Evolutionary conservation across 2,329 filamentous ascomycete species (phyloP), one percentile per base, ranked within the genome.

Genomic region (Daldinia sp.): DNA sequence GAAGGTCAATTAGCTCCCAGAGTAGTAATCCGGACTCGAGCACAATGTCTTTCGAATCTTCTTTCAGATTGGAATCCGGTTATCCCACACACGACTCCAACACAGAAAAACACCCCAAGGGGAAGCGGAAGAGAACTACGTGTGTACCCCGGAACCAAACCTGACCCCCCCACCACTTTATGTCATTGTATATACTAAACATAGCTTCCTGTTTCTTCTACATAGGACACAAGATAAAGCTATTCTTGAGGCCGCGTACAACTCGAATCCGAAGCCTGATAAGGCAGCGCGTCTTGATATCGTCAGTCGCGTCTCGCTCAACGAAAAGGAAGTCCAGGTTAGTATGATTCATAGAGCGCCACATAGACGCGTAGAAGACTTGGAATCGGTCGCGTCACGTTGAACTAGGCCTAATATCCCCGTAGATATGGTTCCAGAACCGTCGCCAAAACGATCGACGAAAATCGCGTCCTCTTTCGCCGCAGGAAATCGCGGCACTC

Each of bases 311-410:
- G 93, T 97, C 64, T 90, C 92, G 21, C 84, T 98, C 67, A 94
- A 92, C 69, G 94, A 97, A 80, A 97, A 97, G 78, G 94, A 97
- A 81, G 93, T 97, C 34, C 94, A 97, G 88, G 94, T 97, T 81
- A 77, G 89, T 77, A 47, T 61, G 61, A 39, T 65, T 54, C 65
- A 7, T 68, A 65, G 39, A 53, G 30, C 32, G 32, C 32, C 37
- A 15, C 3, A 47, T 19, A 27, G 10, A 51, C 48, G 45, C 57
- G 39, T 17, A 10, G 27, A 4, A 29, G 13, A 47, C 17, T 23
- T 5, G 10, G 34, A 39, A 6, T 10, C 23, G n/a, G 48, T 37
- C 37, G 25, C 34, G 37, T 61, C 35, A 49, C 54, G 43, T 51
- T 52, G 30, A 48, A 64, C 63, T 52, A 34, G 48, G 25, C 62